Conservation (phyloP, 306 rosid genomes). For the Corylus americana region DNA sequence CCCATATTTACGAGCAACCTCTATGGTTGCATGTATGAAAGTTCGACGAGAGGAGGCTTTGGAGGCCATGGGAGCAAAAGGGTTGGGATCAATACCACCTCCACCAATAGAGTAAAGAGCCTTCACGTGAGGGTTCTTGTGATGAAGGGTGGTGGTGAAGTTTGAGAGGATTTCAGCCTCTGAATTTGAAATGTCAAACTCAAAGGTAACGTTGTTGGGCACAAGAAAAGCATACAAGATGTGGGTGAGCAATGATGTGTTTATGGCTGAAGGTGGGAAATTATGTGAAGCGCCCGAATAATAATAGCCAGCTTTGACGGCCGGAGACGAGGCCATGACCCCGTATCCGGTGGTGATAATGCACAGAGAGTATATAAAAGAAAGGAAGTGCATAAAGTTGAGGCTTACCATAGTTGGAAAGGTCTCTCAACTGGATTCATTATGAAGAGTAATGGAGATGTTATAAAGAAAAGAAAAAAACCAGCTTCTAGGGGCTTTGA, state of each 20-base stretch:
- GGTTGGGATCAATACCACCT: constrained; percentile 13
- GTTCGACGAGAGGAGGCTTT: constrained; percentile 36
- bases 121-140: constrained; percentile 35
- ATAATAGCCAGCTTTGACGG: constrained; percentile 56
- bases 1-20: constrained; percentile 54
- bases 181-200: constrained; percentile 38
- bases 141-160: constrained; percentile 46
- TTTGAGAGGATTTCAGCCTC: constrained; percentile 30
- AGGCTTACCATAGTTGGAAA: no score
- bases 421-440: no score
- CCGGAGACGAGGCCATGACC: neutral
- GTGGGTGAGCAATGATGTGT: constrained; percentile 71
- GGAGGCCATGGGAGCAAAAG: constrained; percentile 49
- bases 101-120: constrained; percentile 67
- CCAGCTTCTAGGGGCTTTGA: no score
- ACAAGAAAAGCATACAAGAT: constrained; percentile 55
- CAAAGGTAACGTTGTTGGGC: constrained; percentile 44
- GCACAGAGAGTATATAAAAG: neutral
- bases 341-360: neutral
- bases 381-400: constrained; percentile 1
- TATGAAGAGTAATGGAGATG: no score
- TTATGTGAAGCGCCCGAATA: constrained; percentile 26
- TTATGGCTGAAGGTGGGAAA: constrained; percentile 60
- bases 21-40: constrained; percentile 59
- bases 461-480: no score